Evolutionary conservation across 768 basidiomycete genomes (phyloP), one percentile per base, ranked within the genome.

Genomic region (Termitomyces sp.): DNA sequence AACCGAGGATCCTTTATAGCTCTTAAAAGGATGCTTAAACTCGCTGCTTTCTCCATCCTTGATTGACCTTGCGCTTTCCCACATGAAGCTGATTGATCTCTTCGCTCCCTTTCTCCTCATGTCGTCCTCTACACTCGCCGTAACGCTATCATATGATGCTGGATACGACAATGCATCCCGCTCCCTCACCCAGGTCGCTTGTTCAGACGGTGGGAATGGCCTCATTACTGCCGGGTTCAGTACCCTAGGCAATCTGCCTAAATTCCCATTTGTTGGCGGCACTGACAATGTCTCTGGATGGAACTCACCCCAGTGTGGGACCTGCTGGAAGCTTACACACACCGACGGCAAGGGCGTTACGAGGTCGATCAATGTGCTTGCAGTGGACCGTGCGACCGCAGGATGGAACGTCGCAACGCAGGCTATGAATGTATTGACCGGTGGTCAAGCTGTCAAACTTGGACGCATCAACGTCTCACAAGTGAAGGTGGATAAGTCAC

Each of bases 181-280:
- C 6, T 73, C 73, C 33, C 69, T 82, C 32, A 44, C 59, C 52
- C 65, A 56, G 3, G 75, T 81, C 40, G 72, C 77, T 45, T 84
- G 83, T 71, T 81, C 80, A 1, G 71, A 76, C 53, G 81, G 81
- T 18, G 54, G 65, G 13, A 67, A 80, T 57, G 82, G 81, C 18
- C 70, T 84, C 20, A 32, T 72, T 13, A 71, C 70, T 14, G 66
- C 66, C 8, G 65, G 66, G 14, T 84, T 70, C 67, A 70, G 64
- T 10, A 80, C 74, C 28, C 78, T 84, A 46, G 72, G 68, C 6
- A 68, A 70, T 42, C 66, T 86, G 30, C 81, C 83, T 13, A 68
- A 65, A 45, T 86, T 82, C 71, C 83, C 84, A 2, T 65, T 70
- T 68, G 78, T 86, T 64, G 83, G 80, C 32, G 82, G 77, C 2